These are phyloP conservation scores for Yamadazyma taylorii DNA, from an alignment of 1,139 yeast genomes.

Conservation along the genomic window DNA sequence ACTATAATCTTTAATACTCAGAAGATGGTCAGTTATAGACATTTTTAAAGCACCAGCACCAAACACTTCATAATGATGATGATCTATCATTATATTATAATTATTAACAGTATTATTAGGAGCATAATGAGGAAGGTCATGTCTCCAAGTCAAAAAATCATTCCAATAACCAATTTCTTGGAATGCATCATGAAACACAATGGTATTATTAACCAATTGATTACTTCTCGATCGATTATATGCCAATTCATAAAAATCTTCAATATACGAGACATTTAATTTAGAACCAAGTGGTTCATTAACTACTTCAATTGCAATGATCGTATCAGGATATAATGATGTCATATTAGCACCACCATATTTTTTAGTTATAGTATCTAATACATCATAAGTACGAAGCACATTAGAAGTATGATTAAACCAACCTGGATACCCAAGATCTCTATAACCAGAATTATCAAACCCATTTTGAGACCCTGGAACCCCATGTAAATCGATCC, in stretches of 20 bases:
- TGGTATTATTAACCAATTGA: constrained; percentile 46
- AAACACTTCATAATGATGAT: constrained; percentile 90
- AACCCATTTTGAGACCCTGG: constrained; percentile 97
- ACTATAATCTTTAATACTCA: constrained; percentile 65
- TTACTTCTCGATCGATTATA: constrained; percentile 50
- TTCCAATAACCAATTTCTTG: constrained; percentile 63
- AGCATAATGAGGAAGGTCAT: constrained; percentile 39
- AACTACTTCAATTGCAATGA: constrained; percentile 79
- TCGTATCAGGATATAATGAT: constrained; percentile 56
- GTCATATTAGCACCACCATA: constrained; percentile 63
- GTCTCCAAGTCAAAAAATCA: constrained; percentile 34
- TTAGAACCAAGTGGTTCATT: constrained; percentile 85
- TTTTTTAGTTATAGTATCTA: constrained; percentile 47
- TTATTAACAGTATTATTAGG: constrained; percentile 30
- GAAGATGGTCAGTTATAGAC: constrained; percentile 59
- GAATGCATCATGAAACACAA: constrained; percentile 77
- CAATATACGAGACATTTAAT: constrained; percentile 56
- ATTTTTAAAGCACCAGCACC: constrained; percentile 56
- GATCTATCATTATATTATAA: constrained; percentile 78
- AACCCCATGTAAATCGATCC: constrained; percentile 94
- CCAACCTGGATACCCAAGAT: constrained; percentile 42
- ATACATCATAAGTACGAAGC: constrained; percentile 51
- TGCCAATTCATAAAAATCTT: constrained; percentile 55
- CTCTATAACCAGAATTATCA: constrained; percentile 90
- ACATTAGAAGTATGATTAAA: constrained; percentile 54